Conservation (phyloP, 2,329 filamentous ascomycete genomes). For the Lachnellula occidentalis region DNA sequence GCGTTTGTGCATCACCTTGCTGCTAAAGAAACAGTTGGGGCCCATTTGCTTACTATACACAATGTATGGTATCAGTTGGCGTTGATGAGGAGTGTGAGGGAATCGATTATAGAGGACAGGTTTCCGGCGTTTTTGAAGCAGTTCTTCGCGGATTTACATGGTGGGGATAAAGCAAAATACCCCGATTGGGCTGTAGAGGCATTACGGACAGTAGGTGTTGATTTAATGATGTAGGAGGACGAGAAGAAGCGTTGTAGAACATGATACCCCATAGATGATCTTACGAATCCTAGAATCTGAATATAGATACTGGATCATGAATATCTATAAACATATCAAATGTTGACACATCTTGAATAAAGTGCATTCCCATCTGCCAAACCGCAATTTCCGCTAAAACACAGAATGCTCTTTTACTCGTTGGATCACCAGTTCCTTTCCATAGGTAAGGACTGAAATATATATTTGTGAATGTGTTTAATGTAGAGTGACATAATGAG, state of each 20-base stretch:
- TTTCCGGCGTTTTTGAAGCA: slow-evolving; percentile 72
- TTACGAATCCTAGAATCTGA: not conserved
- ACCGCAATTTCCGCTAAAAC: too few species aligned
- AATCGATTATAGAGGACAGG: slow-evolving; percentile 73
- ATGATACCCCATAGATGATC: slow-evolving; percentile 17
- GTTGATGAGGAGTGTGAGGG: slow-evolving; percentile 69
- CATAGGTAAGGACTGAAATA: too few species aligned
- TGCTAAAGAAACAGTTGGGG: slow-evolving; percentile 90
- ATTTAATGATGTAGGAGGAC: slow-evolving; percentile 40
- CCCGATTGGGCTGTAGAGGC: slow-evolving; percentile 83
- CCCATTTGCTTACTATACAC: slow-evolving; percentile 80
- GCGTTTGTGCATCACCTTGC: slow-evolving; percentile 90
- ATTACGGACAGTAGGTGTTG: slow-evolving; percentile 71
- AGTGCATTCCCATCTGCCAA: not conserved
- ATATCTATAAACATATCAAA: not conserved
- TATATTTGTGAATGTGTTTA: too few species aligned
- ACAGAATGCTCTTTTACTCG: too few species aligned
- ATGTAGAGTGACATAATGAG: not conserved
- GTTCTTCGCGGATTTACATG: slow-evolving; percentile 74
- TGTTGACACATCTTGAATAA: not conserved
- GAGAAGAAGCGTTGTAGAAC: slow-evolving; percentile 4
- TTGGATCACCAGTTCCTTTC: too few species aligned
- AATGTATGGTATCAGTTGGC: slow-evolving; percentile 90
- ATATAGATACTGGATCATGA: not conserved
- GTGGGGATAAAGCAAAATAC: slow-evolving; percentile 56